These are phyloP conservation scores for Tricholoma flavovirens DNA, from an alignment of 768 basidiomycete species.

Conservation along the genomic window DNA sequence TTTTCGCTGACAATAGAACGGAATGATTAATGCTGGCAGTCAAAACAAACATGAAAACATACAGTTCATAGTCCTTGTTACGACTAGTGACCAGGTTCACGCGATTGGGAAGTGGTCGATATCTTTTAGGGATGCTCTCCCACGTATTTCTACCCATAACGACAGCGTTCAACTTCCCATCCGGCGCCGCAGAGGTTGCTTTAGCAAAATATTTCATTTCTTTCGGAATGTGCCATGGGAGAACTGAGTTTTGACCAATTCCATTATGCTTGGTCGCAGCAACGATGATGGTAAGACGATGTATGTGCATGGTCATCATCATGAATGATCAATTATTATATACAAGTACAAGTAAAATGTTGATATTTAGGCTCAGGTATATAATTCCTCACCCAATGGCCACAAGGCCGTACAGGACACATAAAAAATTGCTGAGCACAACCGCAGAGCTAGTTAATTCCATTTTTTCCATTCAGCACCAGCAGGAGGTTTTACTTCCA, in stretches of 20 bases:
- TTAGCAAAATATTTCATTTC: conserved; percentile 94
- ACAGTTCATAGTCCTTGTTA: conserved; percentile 58
- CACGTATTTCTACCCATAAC: conserved; percentile 97
- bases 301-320: conserved; percentile 46
- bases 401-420: not conserved
- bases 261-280: conserved; percentile 85
- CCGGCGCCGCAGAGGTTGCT: conserved; percentile 59
- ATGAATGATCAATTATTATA: no score
- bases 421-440: not conserved
- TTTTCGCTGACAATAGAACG: conserved; percentile 6
- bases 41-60: conserved; percentile 21
- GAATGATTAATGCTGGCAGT: not conserved
- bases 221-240: conserved; percentile 86
- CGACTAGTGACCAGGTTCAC: conserved; percentile 75
- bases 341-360: no score
- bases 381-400: not conserved
- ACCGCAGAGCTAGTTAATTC: conserved; percentile 31
- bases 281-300: conserved; percentile 83
- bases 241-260: conserved; percentile 68
- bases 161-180: conserved; percentile 61
- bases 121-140: conserved; percentile 89
- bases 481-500: conserved; percentile 77
- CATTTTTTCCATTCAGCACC: conserved; percentile 85
- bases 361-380: no score
- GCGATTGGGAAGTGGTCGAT: conserved; percentile 72